Percentiles rank a stretch among this genome's conserved stretches.
phyloP scores from a whole-genome alignment of 202 grass and related monocot species.

The Saccharum hybrid region DNA sequence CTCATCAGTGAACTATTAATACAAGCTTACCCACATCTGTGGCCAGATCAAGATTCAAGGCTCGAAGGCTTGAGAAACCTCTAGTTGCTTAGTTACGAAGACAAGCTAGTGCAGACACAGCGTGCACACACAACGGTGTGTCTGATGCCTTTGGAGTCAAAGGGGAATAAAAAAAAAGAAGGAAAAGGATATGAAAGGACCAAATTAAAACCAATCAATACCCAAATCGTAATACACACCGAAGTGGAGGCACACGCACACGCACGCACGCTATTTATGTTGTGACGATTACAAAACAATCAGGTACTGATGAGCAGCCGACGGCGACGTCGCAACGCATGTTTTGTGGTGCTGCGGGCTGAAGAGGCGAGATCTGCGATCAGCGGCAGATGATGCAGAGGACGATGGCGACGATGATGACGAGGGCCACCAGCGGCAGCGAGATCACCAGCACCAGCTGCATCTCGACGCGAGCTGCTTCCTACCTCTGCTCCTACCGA shows the following conservation, averaged over 20 bases:
- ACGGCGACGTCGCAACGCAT: background rate
- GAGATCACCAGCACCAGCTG: slow-evolving; percentile 76
- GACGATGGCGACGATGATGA: slow-evolving; percentile 59
- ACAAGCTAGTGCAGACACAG: background rate
- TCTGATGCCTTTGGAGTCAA: background rate
- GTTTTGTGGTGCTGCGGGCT: background rate
- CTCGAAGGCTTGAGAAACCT: background rate
- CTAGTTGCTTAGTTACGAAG: slow-evolving; percentile 31
- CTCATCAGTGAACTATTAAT: background rate
- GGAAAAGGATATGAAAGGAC: background rate
- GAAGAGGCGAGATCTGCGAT: background rate
- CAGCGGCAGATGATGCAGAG: slow-evolving; percentile 65
- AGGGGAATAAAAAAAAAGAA: background rate
- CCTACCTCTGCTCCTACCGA: no score
- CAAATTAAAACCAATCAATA: slow-evolving; percentile 12
- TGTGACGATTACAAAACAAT: background rate
- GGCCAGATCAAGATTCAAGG: background rate
- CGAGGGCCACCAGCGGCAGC: slow-evolving; percentile 65
- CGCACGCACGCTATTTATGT: background rate
- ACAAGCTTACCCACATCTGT: background rate
- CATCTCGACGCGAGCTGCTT: slow-evolving; percentile 38
- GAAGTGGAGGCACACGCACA: background rate
- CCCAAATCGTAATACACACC: background rate
- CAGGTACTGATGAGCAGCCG: background rate
- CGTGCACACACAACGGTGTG: background rate